Evolutionary conservation across 2,329 filamentous ascomycete genomes (phyloP).

Genomic region (Ophiostoma quercus): DNA sequence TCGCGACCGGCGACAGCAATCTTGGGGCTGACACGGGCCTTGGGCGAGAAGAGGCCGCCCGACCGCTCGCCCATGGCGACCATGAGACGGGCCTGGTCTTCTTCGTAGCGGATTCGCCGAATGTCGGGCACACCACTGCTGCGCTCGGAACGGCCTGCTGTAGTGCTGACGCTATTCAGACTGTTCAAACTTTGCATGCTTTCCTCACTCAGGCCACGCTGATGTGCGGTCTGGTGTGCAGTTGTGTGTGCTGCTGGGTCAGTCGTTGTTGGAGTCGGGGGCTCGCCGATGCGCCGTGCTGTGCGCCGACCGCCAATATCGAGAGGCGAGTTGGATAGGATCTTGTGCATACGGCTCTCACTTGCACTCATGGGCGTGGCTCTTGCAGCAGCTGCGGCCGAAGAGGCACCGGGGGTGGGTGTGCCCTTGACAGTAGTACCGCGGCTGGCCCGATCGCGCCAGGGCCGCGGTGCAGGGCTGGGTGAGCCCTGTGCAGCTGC

Average conservation of each 20-base stretch:
- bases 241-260: not conserved
- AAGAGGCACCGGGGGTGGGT: constrained; percentile 25
- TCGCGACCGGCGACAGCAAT: constrained; percentile 37
- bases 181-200: not conserved
- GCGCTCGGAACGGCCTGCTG: not conserved
- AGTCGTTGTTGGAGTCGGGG: not conserved
- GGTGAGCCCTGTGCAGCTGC: constrained; percentile 39
- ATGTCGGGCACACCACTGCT: constrained; percentile 29
- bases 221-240: not conserved
- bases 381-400: not conserved
- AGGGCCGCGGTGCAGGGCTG: constrained; percentile 47
- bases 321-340: constrained; percentile 29
- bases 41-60: constrained; percentile 35
- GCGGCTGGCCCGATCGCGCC: constrained; percentile 36
- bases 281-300: constrained; percentile 26
- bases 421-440: constrained; percentile 14
- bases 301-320: constrained; percentile 28
- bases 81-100: constrained; percentile 30
- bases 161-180: not conserved
- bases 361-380: constrained; percentile 18
- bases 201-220: constrained; percentile 18
- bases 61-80: constrained; percentile 29
- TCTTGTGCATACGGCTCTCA: constrained; percentile 28
- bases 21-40: constrained; percentile 33
- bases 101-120: constrained; percentile 29